Percentiles rank a stretch among this genome's conserved stretches.
Evolutionary conservation across 169 alveolate genomes (phyloP).

Genomic region (Theileria equi): DNA sequence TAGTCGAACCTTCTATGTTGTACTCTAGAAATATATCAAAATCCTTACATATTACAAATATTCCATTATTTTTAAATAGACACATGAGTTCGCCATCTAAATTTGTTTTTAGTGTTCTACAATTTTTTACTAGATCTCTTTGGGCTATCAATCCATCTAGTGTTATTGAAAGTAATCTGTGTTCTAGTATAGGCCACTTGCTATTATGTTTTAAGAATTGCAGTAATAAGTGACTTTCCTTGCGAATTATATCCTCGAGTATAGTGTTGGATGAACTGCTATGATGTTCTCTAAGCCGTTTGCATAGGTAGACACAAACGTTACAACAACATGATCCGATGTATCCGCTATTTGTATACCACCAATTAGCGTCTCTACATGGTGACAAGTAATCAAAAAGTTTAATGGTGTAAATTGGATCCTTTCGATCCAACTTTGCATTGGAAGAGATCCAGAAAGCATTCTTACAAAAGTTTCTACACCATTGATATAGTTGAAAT

Average conservation of each 20-base stretch:
- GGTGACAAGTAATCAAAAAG: not conserved
- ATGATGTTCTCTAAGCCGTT: no score
- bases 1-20: not conserved
- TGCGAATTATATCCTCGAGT: not conserved
- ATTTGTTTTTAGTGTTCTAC: no score
- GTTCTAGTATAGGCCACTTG: slow-evolving; percentile 6
- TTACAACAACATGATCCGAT: slow-evolving; percentile 8
- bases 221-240: not conserved
- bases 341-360: slow-evolving; percentile 11
- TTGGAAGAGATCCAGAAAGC: not conserved
- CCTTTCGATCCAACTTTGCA: not conserved
- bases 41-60: not conserved
- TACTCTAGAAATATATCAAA: not conserved
- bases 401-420: slow-evolving; percentile 14
- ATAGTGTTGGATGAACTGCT: not conserved
- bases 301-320: no score
- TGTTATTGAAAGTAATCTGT: slow-evolving; percentile 11
- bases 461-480: not conserved
- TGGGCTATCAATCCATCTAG: slow-evolving; percentile 11
- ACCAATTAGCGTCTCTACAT: not conserved
- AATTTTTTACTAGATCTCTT: no score
- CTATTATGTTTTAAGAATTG: slow-evolving; percentile 33
- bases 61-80: no score
- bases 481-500: not conserved
- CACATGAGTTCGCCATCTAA: no score